Evolutionary conservation across 2,329 filamentous ascomycete species (phyloP), one percentile per base, ranked within the genome.

Genomic region (Pestalotiopsis sp.): DNA sequence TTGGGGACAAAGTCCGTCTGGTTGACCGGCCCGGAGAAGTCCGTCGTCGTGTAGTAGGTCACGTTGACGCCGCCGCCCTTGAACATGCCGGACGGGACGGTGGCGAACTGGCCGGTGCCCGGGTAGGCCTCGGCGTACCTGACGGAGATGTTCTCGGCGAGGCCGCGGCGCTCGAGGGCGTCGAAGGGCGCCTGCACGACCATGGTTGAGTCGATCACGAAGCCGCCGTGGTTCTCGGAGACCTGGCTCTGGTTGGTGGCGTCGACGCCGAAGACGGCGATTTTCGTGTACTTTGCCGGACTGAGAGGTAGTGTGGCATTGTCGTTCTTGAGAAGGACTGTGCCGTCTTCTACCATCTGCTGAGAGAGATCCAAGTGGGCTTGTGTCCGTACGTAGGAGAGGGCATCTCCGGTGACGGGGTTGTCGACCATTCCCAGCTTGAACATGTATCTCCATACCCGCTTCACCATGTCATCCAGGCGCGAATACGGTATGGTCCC

Each of bases 121-220:
- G 71, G 71, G 64, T 71, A 73, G 2, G 69, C 71, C 60, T 73
- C 69, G 25, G 67, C 68, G 60, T 73, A 73, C 4, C 39, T 25
- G 17, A 71, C 68, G 1, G 62, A 67, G 36, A 71, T 73, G 63
- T 70, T 70, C 17, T 73, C 69, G n/a, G 39, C n/a, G 4, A 31
- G 31, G 7, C 69, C 70, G 4, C 69, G 67, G 13, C 56, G 36
- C 14, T 64, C 38, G 12, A 73, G 66, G 17, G 62, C 38, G 20
- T 70, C 68, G 13, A 71, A 66, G 25, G 71, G 71, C n/a, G 68
- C 63, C 25, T 70, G 69, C 6, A 71, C 67, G 31, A 70, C 68
- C 69, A 66, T 69, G 9, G 71, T 73, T 5, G 52, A 68, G 39
- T 71, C 68, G 25, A 71, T 72, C 13, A 72, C 69, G 45, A 72